phyloP scores from a whole-genome alignment of 768 basidiomycete genomes.

The Termitomyces bulborhizus region DNA sequence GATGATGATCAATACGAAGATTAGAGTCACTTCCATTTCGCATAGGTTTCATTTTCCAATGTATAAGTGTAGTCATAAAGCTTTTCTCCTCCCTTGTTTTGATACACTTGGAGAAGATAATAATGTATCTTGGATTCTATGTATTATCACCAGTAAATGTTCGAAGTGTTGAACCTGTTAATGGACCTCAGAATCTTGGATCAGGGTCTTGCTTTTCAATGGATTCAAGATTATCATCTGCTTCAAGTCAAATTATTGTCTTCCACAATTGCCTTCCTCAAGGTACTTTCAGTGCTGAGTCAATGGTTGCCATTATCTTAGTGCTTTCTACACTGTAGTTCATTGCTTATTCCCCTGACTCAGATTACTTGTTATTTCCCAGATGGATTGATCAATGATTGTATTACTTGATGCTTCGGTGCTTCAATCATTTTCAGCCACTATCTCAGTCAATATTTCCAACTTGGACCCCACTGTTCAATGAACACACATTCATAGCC shows the following conservation, averaged over 20 bases:
- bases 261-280: too few species aligned
- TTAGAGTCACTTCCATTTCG: background rate
- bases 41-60: background rate
- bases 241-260: too few species aligned
- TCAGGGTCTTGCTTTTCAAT: too few species aligned
- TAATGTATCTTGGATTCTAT: background rate
- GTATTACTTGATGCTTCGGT: too few species aligned
- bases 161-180: too few species aligned
- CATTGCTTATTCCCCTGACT: background rate
- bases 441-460: too few species aligned
- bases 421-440: too few species aligned
- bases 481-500: background rate
- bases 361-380: background rate
- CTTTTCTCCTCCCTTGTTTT: background rate
- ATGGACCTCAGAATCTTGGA: too few species aligned
- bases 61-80: background rate
- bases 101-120: background rate
- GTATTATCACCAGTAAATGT: too few species aligned
- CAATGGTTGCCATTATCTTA: background rate
- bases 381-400: background rate
- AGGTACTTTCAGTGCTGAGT: background rate
- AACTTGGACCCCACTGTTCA: too few species aligned
- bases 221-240: too few species aligned
- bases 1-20: slow-evolving; percentile 15
- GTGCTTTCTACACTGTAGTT: background rate